Conservation (phyloP, 176 grass and related monocot species). For the Alopecurus myosuroides region DNA sequence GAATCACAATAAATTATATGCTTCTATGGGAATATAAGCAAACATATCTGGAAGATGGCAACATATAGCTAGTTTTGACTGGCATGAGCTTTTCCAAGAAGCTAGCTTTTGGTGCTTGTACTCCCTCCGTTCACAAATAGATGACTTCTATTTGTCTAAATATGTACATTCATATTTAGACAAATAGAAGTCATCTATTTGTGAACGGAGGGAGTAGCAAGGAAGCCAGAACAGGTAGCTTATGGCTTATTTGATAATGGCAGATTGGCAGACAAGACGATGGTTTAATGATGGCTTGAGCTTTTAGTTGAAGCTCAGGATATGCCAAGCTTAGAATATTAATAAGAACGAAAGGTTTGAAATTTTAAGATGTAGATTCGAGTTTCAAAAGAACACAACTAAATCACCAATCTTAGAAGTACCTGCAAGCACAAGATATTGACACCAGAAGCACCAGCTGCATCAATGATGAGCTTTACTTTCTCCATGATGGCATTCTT, state of each 20-base stretch:
- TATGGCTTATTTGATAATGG: not conserved
- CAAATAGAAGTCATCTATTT: too few relatives aligned
- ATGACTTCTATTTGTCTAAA: too few relatives aligned
- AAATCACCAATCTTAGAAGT: not conserved
- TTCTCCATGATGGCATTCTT: constrained; percentile 85
- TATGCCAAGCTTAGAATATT: not conserved
- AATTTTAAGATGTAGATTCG: not conserved
- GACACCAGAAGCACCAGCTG: constrained; percentile 86
- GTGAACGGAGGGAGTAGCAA: too few relatives aligned
- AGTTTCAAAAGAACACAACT: not conserved
- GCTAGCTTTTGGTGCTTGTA: not conserved
- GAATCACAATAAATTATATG: constrained; percentile 9
- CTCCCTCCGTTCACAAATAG: too few relatives aligned
- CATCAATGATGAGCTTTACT: constrained; percentile 77
- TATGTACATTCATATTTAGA: too few relatives aligned
- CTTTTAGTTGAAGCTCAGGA: not conserved
- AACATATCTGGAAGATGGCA: not conserved
- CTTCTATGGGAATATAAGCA: constrained; percentile 21
- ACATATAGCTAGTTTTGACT: not conserved
- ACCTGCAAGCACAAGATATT: constrained; percentile 96
- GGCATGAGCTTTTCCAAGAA: not conserved
- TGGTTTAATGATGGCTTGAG: not conserved
- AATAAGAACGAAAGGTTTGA: not conserved
- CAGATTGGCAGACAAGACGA: not conserved
- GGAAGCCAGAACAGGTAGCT: too few relatives aligned